Conservation (phyloP, 2,329 filamentous ascomycete species). For the Nigrograna mackinnonii region DNA sequence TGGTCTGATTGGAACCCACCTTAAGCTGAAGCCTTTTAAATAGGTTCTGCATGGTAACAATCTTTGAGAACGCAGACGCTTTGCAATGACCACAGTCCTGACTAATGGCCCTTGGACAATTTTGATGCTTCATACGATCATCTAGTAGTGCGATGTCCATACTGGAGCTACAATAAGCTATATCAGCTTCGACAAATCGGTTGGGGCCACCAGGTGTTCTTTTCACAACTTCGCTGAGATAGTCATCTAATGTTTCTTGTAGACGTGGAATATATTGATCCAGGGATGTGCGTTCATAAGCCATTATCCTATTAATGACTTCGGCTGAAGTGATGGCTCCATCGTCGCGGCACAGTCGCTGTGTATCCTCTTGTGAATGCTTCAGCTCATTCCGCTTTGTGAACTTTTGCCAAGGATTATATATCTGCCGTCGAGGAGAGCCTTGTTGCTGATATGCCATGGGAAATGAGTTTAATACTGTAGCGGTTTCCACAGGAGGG, state of each 20-base stretch:
- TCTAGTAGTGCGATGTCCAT: conserved; percentile 13
- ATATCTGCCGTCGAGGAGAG: too few species aligned
- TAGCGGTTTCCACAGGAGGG: too few species aligned
- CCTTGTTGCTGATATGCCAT: too few species aligned
- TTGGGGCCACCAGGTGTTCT: neutral
- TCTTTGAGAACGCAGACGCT: conserved; percentile 8
- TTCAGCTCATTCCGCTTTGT: neutral
- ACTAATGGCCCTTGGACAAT: conserved; percentile 7
- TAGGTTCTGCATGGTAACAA: conserved; percentile 10
- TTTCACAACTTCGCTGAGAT: conserved; percentile 3
- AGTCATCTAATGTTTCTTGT: conserved; percentile 11
- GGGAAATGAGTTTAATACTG: too few species aligned
- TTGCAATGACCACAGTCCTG: conserved; percentile 7
- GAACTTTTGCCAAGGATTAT: neutral
- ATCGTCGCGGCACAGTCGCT: neutral
- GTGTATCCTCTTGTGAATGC: neutral
- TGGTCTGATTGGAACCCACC: conserved; percentile 3
- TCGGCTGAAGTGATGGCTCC: neutral
- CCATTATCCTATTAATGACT: conserved; percentile 11
- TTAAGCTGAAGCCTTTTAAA: conserved; percentile 8
- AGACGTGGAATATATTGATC: conserved; percentile 9
- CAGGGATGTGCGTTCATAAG: conserved; percentile 2
- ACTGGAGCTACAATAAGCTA: neutral
- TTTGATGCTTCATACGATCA: conserved; percentile 15
- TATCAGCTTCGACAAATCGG: conserved; percentile 5